Conservation (phyloP, 768 basidiomycete species). For the Termitomyces eurrhizus region DNA sequence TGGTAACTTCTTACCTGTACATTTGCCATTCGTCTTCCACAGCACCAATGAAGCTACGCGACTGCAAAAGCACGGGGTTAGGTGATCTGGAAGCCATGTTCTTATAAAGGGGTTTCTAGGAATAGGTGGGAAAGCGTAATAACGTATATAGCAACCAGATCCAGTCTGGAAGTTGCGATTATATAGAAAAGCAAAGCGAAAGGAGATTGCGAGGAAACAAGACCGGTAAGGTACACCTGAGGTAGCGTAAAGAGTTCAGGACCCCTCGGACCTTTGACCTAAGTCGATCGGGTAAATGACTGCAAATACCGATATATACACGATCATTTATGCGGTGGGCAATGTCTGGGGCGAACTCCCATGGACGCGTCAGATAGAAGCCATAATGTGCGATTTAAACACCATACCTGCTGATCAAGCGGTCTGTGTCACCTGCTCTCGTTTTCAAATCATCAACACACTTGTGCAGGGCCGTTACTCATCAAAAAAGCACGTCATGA, state of each 20-base stretch:
- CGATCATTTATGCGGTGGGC: neutral
- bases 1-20: constrained; percentile 51
- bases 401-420: neutral
- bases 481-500: neutral
- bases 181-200: neutral
- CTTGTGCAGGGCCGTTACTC: neutral
- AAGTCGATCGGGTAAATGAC: neutral
- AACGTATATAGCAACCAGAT: constrained; percentile 4
- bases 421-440: neutral
- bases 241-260: neutral
- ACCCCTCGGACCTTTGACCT: neutral
- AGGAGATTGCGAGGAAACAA: neutral
- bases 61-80: constrained; percentile 9
- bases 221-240: neutral
- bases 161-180: neutral
- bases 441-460: neutral
- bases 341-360: neutral
- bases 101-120: constrained; percentile 5
- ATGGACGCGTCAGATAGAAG: neutral
- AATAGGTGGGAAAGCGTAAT: neutral
- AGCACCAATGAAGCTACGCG: constrained; percentile 62
- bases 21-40: constrained; percentile 83
- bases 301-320: neutral
- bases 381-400: neutral
- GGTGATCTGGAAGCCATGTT: constrained; percentile 15